A percentile compares a stretch with the other conserved stretches of the same genome.
Evolutionary conservation across 73 alveolate genomes (phyloP).

Genomic region (Tetrahymena borealis): DNA sequence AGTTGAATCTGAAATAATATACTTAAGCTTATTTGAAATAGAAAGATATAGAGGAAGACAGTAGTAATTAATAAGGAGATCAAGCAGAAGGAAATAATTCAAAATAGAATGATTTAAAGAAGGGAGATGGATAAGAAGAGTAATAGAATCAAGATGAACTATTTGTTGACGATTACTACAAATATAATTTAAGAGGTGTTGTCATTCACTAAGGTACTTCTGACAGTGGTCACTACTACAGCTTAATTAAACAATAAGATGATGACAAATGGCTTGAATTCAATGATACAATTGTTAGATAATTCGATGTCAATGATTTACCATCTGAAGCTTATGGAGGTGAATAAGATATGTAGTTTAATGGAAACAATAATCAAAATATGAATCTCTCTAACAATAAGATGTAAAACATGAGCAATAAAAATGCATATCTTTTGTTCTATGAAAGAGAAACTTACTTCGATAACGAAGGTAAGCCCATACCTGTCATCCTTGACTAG

Average conservation of each 20-base stretch:
- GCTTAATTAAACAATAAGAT: constrained; percentile 50
- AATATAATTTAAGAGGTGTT: constrained; percentile 81
- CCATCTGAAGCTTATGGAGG: constrained; percentile 91
- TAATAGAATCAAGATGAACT: background rate
- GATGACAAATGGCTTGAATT: constrained; percentile 50
- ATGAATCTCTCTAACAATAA: background rate
- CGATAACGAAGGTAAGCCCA: constrained; percentile 31
- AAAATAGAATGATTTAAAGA: constrained; percentile 1
- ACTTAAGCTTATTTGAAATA: constrained; percentile 68
- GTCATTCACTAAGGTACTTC: constrained; percentile 93
- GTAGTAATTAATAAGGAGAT: background rate
- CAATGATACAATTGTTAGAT: constrained; percentile 55
- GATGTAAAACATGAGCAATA: constrained; percentile 38
- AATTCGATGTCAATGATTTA: constrained; percentile 68
- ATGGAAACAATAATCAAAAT: background rate
- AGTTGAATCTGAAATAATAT: constrained; percentile 79
- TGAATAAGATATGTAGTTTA: constrained; percentile 40
- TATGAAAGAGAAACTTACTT: constrained; percentile 72
- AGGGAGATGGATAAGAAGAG: constrained; percentile 17
- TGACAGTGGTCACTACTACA: constrained; percentile 91
- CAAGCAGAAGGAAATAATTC: constrained; percentile 18
- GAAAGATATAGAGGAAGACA: constrained; percentile 38
- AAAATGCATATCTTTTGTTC: constrained; percentile 91
- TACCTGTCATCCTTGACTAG: background rate
- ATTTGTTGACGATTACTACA: constrained; percentile 67